These are phyloP conservation scores for Glycine soja DNA, from an alignment of 306 rosid genomes.

Conservation along the genomic window DNA sequence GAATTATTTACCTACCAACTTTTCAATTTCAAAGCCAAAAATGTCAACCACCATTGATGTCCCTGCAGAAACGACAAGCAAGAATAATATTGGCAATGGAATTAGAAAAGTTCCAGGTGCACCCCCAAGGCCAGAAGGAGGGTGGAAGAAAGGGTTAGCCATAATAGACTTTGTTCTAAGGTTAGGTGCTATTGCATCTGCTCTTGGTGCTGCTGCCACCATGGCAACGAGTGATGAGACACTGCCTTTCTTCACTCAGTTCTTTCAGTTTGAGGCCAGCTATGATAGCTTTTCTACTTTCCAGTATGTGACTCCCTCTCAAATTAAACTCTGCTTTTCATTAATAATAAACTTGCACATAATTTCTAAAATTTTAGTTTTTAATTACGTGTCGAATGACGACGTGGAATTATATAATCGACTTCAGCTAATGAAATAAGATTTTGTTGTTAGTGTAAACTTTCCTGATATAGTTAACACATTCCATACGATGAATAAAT, in stretches of 20 bases:
- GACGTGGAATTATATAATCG: too few species aligned
- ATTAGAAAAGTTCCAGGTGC: conserved; percentile 34
- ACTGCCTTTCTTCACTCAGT: conserved; percentile 70
- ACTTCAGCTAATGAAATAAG: too few species aligned
- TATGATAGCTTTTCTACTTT: conserved; percentile 71
- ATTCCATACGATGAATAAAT: background rate
- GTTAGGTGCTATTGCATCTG: conserved; percentile 61
- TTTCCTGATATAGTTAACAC: background rate
- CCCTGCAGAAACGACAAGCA: conserved; percentile 53
- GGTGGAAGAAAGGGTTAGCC: conserved; percentile 58
- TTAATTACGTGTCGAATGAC: too few species aligned
- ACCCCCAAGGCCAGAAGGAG: conserved; percentile 36
- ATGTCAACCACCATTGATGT: conserved; percentile 66
- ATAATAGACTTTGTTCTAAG: conserved; percentile 64
- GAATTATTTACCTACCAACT: too few species aligned
- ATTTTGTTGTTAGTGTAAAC: too few species aligned
- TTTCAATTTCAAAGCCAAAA: conserved; percentile 19
- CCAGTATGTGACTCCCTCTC: conserved; percentile 51
- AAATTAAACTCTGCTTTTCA: background rate
- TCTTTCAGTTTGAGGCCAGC: conserved; percentile 63
- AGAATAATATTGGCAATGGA: conserved; percentile 39
- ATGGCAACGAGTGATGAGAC: conserved; percentile 77
- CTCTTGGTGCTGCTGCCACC: conserved; percentile 66
- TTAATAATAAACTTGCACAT: too few species aligned
- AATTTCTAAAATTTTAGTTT: too few species aligned